Evolutionary conservation across 2,329 filamentous ascomycete species (phyloP), one percentile per base, ranked within the genome.

Genomic region (Microdochium paspali): DNA sequence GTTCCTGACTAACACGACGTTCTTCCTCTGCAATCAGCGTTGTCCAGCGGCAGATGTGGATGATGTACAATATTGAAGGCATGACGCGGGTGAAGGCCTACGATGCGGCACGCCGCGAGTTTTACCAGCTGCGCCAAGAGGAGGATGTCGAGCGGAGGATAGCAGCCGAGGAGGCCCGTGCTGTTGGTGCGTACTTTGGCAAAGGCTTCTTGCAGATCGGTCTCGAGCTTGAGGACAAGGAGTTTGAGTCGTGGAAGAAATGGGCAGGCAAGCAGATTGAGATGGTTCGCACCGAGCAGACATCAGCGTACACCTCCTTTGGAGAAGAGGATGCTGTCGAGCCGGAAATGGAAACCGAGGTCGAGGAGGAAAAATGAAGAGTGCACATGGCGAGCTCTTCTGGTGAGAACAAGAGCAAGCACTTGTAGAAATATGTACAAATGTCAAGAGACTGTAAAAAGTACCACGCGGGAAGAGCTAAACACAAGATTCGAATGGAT

Each of bases 121-220:
- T 97, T 68, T 98, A 98, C 70, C 72, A 77, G 43, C 68, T 91
- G 53, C 85, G 93, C 50, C 85, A 95, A 57, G 74, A 81, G 50
- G 83, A 94, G 57, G 90, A 96, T 54, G 79, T 95, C 44, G 82
- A 91, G 68, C 77, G 80, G 56, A 82, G 90, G 56, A 77, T 98
- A 50, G 87, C 91, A 7, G 75, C 81, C 45, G 93, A 98, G 68
- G 93, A 98, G 68, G 91, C 93, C 24, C 73, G 82, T 53, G 79
- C 86, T 58, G 84, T 86, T 5, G 93, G 93, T 46, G 90, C 90
- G 45, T 89, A 89, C 73, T 97, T 97, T 63, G 89, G 89, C 63
- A 86, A 84, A 66, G 74, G 79, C 39, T 76, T 79, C 50, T 64
- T 90, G 46, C 84, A 95, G 50, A 73, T 95, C 48, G 82, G 87